These are phyloP conservation scores for Picea engelmannii DNA, from an alignment of 83 land plant genomes.

Conservation along the genomic window DNA sequence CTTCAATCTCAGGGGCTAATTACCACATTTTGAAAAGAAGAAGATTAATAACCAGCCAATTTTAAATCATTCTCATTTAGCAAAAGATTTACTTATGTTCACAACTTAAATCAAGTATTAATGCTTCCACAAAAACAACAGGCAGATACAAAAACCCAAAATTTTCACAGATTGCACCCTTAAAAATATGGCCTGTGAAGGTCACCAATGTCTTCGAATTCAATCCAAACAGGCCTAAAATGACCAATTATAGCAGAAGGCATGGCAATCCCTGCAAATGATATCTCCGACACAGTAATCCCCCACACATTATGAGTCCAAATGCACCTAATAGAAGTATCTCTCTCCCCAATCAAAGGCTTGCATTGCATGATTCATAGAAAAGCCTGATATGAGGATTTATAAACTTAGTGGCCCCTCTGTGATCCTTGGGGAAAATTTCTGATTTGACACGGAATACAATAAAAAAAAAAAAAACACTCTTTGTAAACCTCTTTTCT, in stretches of 20 bases:
- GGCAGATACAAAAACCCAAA: neutral
- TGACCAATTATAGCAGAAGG: neutral
- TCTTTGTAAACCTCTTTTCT: neutral
- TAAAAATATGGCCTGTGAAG: neutral
- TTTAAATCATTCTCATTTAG: too few relatives aligned
- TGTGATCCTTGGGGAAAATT: neutral
- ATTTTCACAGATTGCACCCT: neutral
- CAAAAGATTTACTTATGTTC: too few relatives aligned
- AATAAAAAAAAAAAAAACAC: too few relatives aligned
- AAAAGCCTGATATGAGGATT: neutral
- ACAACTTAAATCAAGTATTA: neutral
- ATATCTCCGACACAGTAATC: neutral
- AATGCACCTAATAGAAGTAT: neutral
- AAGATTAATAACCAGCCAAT: too few relatives aligned
- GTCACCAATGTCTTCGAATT: neutral
- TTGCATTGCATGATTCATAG: neutral
- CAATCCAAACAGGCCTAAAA: neutral
- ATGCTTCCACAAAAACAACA: neutral
- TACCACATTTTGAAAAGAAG: too few relatives aligned
- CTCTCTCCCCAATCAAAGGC: constrained; percentile 7
- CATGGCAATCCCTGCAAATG: neutral
- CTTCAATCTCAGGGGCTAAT: too few relatives aligned
- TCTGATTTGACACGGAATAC: neutral
- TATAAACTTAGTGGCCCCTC: neutral
- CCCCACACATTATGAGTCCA: neutral